Evolutionary conservation across 1,284 basidiomycete genomes (phyloP), one percentile per base, ranked within the genome.

Genomic region (Marasmius fiardii): DNA sequence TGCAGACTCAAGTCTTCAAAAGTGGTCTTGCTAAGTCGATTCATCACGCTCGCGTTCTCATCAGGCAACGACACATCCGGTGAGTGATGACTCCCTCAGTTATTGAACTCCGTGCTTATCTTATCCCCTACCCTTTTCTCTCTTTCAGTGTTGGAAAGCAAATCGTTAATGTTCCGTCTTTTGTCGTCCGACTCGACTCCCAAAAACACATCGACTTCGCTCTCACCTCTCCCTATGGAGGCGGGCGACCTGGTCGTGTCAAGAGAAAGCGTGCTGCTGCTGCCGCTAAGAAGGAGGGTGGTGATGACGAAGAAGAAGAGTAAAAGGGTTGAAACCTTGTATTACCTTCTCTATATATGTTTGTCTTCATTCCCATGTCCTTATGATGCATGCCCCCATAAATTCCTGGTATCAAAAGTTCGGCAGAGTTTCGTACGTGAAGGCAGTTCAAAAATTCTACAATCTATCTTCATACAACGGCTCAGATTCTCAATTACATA

Each of bases 1-100:
- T 99, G 68, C 97, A 99, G 81, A 99, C 97, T 56, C 97, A 98
- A 81, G 97, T 99, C 67, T 99, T 98, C 92, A 99, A 99, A 86
- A 88, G 85, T 63, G 95, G 95, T 66, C 84, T 99, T 64, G 97
- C 97, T 61, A 98, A 98, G 88, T 91, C 87, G 66, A 98, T 99
- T 68, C 97, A 99, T 78, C 97, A 99, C 75, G 97, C 97, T 56
- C 92, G 96, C 78, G 94, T 96, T 63, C 83, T 99, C 69, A 99
- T 99, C 79, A 84, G 92, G 72, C 97, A 99, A 78, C 83, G 96
- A 66, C 93, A 96, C 81, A 95, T 96, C 68, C 93, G 92, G 91
- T 92, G 63, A 62, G 86, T 77, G 1, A 4, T 31, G 10, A 41
- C 14, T 43, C 51, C 47, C 37, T n/a, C 34, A 43, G 28, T 16